A percentile compares a stretch with the other conserved stretches of the same genome.
These are phyloP conservation scores for Candida peoriensis DNA, from an alignment of 805 yeast genomes.

Conservation along the genomic window DNA sequence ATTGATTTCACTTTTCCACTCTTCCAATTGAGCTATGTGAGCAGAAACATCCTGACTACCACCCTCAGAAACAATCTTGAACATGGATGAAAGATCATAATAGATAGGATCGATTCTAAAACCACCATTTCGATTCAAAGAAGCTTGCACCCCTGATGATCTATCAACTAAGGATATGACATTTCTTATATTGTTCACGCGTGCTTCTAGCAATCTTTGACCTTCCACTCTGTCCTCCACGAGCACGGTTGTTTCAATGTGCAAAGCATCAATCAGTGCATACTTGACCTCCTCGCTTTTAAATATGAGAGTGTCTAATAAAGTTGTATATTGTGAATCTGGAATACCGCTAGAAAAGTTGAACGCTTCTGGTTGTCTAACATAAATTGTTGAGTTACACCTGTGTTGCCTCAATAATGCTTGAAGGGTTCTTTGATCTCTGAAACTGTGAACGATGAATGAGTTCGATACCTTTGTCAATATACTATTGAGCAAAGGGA, in stretches of 20 bases:
- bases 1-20: neutral
- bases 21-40: constrained; percentile 12
- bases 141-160: constrained; percentile 40
- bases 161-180: constrained; percentile 39
- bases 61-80: constrained; percentile 12
- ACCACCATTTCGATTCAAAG: constrained; percentile 35
- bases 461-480: constrained; percentile 48
- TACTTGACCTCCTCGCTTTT: constrained; percentile 50
- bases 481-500: constrained; percentile 51
- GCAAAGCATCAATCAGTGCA: constrained; percentile 57
- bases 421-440: constrained; percentile 48
- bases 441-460: constrained; percentile 60
- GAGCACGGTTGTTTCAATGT: constrained; percentile 55
- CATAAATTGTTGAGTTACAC: constrained; percentile 37
- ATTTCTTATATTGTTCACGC: constrained; percentile 34
- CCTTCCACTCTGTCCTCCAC: constrained; percentile 49
- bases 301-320: constrained; percentile 59
- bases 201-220: constrained; percentile 33
- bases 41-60: constrained; percentile 13
- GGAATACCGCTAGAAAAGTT: constrained; percentile 46
- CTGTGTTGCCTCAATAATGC: constrained; percentile 28
- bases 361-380: constrained; percentile 53
- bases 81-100: constrained; percentile 24
- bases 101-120: constrained; percentile 50
- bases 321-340: constrained; percentile 33